These are phyloP conservation scores for Podospora anserina DNA, from an alignment of 495 filamentous ascomycete genomes.

Conservation along the genomic window DNA sequence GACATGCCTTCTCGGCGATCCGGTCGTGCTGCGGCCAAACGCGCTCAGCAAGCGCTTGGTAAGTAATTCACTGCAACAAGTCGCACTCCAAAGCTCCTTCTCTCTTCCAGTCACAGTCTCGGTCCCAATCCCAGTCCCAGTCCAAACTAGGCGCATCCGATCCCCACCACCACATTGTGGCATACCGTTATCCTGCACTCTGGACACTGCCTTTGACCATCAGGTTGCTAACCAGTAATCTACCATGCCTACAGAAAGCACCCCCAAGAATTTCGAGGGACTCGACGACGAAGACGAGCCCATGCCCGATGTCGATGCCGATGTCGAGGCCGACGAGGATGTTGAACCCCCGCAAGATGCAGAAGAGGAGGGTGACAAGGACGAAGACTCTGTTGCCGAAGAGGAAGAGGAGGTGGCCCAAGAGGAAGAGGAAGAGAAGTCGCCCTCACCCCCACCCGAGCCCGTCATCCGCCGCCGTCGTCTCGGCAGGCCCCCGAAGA, in stretches of 20 bases:
- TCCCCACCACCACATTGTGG: neutral
- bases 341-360: conserved; percentile 37
- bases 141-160: neutral
- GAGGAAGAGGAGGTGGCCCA: conserved; percentile 38
- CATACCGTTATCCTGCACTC: no score
- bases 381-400: conserved; percentile 41
- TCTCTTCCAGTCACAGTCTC: neutral
- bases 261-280: conserved; percentile 47
- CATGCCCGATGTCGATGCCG: conserved; percentile 44
- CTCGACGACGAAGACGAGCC: conserved; percentile 49
- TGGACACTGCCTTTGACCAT: neutral
- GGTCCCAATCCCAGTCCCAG: neutral
- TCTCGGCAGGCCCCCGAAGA: conserved; percentile 82
- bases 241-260: conserved; percentile 43
- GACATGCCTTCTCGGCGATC: conserved; percentile 34
- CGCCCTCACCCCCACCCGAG: conserved; percentile 55
- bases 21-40: conserved; percentile 34
- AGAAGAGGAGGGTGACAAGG: conserved; percentile 32
- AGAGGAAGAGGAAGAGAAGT: conserved; percentile 46
- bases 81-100: neutral
- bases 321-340: conserved; percentile 32
- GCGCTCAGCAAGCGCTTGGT: conserved; percentile 35
- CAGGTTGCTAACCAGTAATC: conserved; percentile 17
- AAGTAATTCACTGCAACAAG: conserved; percentile 10
- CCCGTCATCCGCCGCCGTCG: conserved; percentile 67